Evolutionary conservation across 106 monocot genomes (phyloP).

Genomic region (Xerophyta viscosa): DNA sequence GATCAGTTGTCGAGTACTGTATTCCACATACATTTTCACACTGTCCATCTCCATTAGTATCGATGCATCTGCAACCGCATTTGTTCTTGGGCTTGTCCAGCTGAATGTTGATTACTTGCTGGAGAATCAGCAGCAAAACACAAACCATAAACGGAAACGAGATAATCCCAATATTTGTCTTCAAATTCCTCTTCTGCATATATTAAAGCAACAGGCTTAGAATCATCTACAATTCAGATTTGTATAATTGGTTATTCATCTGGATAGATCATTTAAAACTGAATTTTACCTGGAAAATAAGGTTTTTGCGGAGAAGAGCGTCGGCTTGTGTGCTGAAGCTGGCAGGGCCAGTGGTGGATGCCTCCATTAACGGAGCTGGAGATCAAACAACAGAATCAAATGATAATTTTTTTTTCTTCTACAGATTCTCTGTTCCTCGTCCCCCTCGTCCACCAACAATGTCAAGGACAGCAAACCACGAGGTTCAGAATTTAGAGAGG

Average conservation of each 20-base stretch:
- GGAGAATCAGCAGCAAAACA: constrained; percentile 28
- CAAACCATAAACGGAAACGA: constrained; percentile 40
- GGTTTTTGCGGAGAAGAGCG: constrained; percentile 59
- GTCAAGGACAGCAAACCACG: too few species aligned
- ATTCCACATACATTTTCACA: constrained; percentile 40
- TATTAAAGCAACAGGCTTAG: not conserved
- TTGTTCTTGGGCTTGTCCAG: constrained; percentile 36
- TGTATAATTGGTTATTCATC: too few species aligned
- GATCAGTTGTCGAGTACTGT: constrained; percentile 36
- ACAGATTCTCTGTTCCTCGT: too few species aligned
- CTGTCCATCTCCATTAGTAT: constrained; percentile 8
- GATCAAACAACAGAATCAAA: too few species aligned
- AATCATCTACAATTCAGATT: too few species aligned
- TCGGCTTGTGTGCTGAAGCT: constrained; percentile 45
- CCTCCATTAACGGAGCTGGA: too few species aligned
- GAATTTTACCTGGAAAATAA: constrained; percentile 42
- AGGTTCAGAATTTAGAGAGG: too few species aligned
- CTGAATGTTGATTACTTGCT: constrained; percentile 28
- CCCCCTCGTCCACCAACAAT: too few species aligned
- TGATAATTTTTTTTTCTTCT: too few species aligned
- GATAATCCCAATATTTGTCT: constrained; percentile 31
- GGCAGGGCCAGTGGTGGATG: constrained; percentile 13
- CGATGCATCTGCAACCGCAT: constrained; percentile 37
- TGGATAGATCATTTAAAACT: not conserved
- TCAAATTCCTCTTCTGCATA: constrained; percentile 38